phyloP scores from a whole-genome alignment of 257 asterid genomes.

The Ilex asprella region DNA sequence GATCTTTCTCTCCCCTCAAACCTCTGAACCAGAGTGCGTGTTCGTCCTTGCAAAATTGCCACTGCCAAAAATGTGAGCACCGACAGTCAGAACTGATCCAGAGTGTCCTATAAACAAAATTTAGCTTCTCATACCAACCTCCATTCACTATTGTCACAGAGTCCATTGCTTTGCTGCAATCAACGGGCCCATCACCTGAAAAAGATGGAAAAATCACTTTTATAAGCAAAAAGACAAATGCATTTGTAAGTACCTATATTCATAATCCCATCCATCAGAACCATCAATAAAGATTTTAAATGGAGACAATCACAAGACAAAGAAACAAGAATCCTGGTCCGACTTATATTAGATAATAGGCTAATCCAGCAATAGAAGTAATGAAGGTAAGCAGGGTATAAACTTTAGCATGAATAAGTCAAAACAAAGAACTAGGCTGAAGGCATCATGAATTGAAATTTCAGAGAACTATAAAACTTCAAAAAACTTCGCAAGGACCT shows the following conservation, averaged over 20 bases:
- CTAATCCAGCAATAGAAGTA: no score
- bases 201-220: conserved; percentile 7
- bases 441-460: no score
- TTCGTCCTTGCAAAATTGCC: conserved; percentile 81
- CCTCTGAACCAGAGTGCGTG: conserved; percentile 90
- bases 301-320: no score
- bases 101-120: not conserved
- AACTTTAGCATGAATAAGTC: no score
- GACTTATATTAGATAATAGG: no score
- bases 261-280: no score
- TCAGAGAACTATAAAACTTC: no score
- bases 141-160: conserved; percentile 78
- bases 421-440: no score
- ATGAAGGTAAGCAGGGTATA: no score
- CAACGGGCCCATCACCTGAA: conserved; percentile 46
- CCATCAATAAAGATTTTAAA: no score
- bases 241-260: not conserved
- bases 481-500: no score
- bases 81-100: conserved; percentile 12
- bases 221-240: not conserved
- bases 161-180: conserved; percentile 37
- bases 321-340: no score
- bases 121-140: conserved; percentile 42
- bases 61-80: conserved; percentile 43
- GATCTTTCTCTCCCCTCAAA: conserved; percentile 62